phyloP scores from a whole-genome alignment of 306 rosid species.

The Cucurbita maxima region DNA sequence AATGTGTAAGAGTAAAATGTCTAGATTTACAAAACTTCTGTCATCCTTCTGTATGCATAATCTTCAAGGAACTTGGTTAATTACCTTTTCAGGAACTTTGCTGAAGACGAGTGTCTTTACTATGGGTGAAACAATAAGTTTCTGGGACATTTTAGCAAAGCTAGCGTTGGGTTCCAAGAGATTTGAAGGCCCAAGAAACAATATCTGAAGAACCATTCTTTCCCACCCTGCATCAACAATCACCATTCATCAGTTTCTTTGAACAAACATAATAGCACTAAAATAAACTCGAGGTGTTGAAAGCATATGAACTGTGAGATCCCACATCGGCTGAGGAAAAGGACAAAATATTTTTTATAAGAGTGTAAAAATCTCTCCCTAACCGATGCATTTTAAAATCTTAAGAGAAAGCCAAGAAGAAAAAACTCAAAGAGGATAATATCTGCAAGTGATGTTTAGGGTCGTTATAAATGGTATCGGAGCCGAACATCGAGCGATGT shows the following conservation, averaged over 20 bases:
- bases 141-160: constrained; percentile 85
- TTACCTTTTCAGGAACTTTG: constrained; percentile 93
- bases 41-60: not conserved
- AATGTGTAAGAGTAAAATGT: not conserved
- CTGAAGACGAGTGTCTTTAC: constrained; percentile 84
- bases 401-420: too few relatives aligned
- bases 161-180: constrained; percentile 80
- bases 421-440: too few relatives aligned
- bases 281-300: not conserved
- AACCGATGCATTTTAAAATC: too few relatives aligned
- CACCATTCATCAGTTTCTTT: not conserved
- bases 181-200: constrained; percentile 94
- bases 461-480: too few relatives aligned
- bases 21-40: not conserved
- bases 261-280: not conserved
- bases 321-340: too few relatives aligned
- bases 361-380: too few relatives aligned
- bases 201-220: constrained; percentile 93
- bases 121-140: constrained; percentile 92
- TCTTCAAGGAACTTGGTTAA: too few relatives aligned
- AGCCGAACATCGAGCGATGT: too few relatives aligned
- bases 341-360: too few relatives aligned
- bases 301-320: not conserved
- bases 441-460: too few relatives aligned
- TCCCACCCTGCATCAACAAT: constrained; percentile 66